A percentile compares a stretch with the other conserved stretches of the same genome.
Conservation (phyloP, 345 rosid genomes). For the Cardamine resedifolia region DNA sequence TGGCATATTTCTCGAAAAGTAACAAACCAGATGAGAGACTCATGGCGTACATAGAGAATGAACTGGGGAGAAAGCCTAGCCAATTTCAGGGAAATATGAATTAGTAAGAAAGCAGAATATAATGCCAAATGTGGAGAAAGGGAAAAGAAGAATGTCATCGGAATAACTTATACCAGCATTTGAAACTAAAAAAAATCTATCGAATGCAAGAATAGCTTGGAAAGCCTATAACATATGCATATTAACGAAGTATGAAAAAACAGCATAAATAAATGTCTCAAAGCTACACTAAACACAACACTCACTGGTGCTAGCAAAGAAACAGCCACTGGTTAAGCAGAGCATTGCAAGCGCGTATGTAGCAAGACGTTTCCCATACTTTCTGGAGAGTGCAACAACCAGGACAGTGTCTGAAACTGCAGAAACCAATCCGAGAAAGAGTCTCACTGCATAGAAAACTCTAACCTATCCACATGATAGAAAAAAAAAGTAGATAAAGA, state of each 20-base stretch:
- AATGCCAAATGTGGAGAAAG: background rate
- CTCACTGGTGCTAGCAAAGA: conserved; percentile 99
- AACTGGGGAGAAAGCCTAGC: conserved; percentile 95
- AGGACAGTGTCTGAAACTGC: conserved; percentile 77
- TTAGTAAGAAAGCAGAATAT: conserved; percentile 4
- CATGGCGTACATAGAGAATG: conserved; percentile 96
- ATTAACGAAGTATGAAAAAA: background rate
- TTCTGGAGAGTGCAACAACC: conserved; percentile 87
- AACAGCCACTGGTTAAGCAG: conserved; percentile 96
- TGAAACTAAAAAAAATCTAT: background rate
- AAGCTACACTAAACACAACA: conserved; percentile 12
- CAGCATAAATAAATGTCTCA: background rate
- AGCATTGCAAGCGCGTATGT: conserved; percentile 93
- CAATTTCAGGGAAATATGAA: background rate
- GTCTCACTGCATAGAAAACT: conserved; percentile 92
- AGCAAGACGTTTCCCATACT: conserved; percentile 87
- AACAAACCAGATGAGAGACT: conserved; percentile 91
- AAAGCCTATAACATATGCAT: background rate
- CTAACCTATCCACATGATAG: conserved; percentile 54
- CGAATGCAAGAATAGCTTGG: background rate
- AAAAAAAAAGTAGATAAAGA: background rate
- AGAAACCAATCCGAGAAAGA: conserved; percentile 85
- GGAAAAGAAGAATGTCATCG: background rate
- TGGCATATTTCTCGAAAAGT: conserved; percentile 72
- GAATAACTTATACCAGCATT: conserved; percentile 1